Conservation (phyloP, 192 early-diverging fungal genomes). For the Mortierella alpina region DNA sequence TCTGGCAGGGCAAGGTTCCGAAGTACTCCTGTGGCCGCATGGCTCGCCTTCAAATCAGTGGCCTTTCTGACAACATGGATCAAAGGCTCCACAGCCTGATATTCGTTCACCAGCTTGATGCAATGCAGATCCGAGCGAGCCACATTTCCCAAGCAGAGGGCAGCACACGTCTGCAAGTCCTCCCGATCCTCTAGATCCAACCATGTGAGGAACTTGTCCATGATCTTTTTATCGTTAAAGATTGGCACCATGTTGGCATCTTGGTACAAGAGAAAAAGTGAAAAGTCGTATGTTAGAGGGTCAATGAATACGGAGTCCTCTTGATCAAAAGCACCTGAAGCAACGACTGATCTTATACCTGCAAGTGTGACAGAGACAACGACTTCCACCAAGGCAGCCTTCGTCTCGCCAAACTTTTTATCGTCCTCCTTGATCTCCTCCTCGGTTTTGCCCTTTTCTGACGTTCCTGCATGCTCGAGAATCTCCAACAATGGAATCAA, state of each 20-base stretch:
- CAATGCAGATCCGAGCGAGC: conserved; percentile 78
- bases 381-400: conserved; percentile 56
- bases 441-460: conserved; percentile 53
- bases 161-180: conserved; percentile 65
- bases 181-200: conserved; percentile 42
- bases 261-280: conserved; percentile 12
- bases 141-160: conserved; percentile 76
- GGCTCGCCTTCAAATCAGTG: conserved; percentile 60
- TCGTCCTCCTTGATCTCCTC: conserved; percentile 58
- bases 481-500: conserved; percentile 55
- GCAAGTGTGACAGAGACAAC: conserved; percentile 58
- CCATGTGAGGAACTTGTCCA: conserved; percentile 60
- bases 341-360: conserved; percentile 37
- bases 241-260: conserved; percentile 63
- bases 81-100: conserved; percentile 64
- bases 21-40: conserved; percentile 73
- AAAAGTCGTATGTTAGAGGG: neutral
- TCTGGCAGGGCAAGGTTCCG: conserved; percentile 76
- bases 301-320: no score
- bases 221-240: conserved; percentile 55
- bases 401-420: conserved; percentile 59
- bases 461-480: conserved; percentile 52
- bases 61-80: conserved; percentile 62
- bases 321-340: no score
- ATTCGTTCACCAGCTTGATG: conserved; percentile 66